These are phyloP conservation scores for Fomitopsis betulina DNA, from an alignment of 1,284 basidiomycete genomes.

Conservation along the genomic window DNA sequence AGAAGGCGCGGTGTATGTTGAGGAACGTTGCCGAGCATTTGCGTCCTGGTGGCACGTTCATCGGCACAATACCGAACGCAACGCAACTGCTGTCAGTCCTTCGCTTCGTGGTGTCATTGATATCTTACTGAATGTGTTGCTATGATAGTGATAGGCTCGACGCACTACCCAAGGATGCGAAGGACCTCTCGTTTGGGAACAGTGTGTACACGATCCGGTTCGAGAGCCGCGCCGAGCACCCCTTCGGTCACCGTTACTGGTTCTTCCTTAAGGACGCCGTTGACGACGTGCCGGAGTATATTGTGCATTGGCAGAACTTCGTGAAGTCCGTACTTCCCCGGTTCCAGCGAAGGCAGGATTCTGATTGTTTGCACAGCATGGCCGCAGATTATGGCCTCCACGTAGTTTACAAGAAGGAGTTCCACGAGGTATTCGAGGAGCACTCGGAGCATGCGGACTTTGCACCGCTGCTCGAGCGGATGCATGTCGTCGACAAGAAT, in stretches of 20 bases:
- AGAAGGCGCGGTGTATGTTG: slow-evolving; percentile 90
- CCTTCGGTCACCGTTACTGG: slow-evolving; percentile 90
- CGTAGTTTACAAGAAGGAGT: slow-evolving; percentile 80
- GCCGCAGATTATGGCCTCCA: slow-evolving; percentile 80
- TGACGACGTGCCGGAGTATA: slow-evolving; percentile 94
- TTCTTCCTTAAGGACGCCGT: slow-evolving; percentile 96
- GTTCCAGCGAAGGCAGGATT: neutral
- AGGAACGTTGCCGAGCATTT: slow-evolving; percentile 85
- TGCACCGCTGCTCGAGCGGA: slow-evolving; percentile 72
- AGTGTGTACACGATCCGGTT: slow-evolving; percentile 87
- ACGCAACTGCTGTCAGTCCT: slow-evolving; percentile 69
- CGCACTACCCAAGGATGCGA: slow-evolving; percentile 52
- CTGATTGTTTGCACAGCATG: slow-evolving; percentile 45
- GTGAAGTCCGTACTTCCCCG: slow-evolving; percentile 54
- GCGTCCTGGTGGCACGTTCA: slow-evolving; percentile 80
- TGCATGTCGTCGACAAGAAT: slow-evolving; percentile 83
- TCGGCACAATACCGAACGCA: slow-evolving; percentile 93
- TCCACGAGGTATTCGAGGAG: slow-evolving; percentile 82
- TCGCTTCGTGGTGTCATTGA: neutral
- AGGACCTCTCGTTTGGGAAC: slow-evolving; percentile 85
- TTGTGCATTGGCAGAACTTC: slow-evolving; percentile 94
- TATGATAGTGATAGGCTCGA: slow-evolving; percentile 59
- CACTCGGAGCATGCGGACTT: slow-evolving; percentile 77
- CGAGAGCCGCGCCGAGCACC: slow-evolving; percentile 58
- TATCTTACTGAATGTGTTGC: slow-evolving; percentile 9